These are phyloP conservation scores for Sherardia arvensis DNA, from an alignment of 257 asterid species.

Conservation along the genomic window DNA sequence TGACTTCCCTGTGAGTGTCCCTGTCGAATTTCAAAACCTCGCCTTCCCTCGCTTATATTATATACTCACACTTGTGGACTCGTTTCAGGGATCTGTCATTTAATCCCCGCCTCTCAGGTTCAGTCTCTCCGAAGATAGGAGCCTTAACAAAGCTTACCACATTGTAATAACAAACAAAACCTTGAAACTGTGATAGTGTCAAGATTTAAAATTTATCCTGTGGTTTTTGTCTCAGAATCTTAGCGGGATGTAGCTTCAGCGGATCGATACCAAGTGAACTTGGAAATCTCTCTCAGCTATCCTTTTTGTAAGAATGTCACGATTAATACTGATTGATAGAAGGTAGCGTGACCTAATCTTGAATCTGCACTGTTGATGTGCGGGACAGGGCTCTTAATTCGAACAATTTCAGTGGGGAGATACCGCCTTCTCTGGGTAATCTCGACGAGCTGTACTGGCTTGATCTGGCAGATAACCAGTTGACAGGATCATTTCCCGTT, in stretches of 20 bases:
- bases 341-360: background rate
- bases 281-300: conserved; percentile 65
- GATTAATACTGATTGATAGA: background rate
- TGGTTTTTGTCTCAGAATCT: conserved; percentile 42
- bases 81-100: conserved; percentile 77
- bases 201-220: background rate
- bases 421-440: conserved; percentile 81
- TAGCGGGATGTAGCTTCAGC: conserved; percentile 88
- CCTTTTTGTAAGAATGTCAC: conserved; percentile 70
- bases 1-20: conserved; percentile 63
- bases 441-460: conserved; percentile 86
- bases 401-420: conserved; percentile 75
- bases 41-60: background rate
- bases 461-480: conserved; percentile 79
- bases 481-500: conserved; percentile 73
- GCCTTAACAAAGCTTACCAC: conserved; percentile 63
- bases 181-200: background rate
- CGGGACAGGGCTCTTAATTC: conserved; percentile 79
- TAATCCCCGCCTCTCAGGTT: conserved; percentile 75
- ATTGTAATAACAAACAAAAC: conserved; percentile 38
- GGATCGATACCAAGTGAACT: conserved; percentile 69
- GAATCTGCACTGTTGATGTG: background rate
- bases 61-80: background rate
- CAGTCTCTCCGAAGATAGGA: conserved; percentile 76
- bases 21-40: background rate